These are phyloP conservation scores for Penicillium sp. DNA, from an alignment of 2,329 filamentous ascomycete species.

Conservation along the genomic window DNA sequence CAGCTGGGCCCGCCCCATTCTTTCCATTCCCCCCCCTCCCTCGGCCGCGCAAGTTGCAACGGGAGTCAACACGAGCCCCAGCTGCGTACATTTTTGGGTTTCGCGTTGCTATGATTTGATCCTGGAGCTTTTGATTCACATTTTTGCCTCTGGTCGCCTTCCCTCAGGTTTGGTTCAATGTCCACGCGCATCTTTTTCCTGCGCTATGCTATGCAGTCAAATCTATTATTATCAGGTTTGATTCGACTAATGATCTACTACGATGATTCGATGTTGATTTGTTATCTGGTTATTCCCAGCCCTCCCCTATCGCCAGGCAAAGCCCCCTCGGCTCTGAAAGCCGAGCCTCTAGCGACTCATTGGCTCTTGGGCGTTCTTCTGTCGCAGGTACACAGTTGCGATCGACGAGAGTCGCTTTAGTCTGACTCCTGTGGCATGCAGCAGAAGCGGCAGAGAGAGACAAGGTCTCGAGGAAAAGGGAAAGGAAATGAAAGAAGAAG, in stretches of 20 bases:
- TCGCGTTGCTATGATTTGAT: slow-evolving; percentile 5
- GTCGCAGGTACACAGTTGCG: slow-evolving; percentile 20
- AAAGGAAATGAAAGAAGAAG: not conserved
- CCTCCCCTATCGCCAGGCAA: not conserved
- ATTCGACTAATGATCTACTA: not conserved
- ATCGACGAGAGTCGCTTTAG: slow-evolving; percentile 20
- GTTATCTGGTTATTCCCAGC: not conserved
- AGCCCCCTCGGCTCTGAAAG: not conserved
- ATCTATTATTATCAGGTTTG: not conserved
- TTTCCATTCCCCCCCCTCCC: not conserved
- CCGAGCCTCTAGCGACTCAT: slow-evolving; percentile 3
- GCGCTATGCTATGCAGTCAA: slow-evolving; percentile 1
- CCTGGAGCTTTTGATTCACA: not conserved
- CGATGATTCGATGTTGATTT: slow-evolving; percentile 3
- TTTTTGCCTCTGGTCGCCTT: slow-evolving; percentile 10
- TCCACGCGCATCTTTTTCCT: not conserved
- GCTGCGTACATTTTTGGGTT: slow-evolving; percentile 6
- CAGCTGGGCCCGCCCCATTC: slow-evolving; percentile 14
- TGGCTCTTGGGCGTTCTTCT: not conserved
- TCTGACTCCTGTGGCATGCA: slow-evolving; percentile 14
- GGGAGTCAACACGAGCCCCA: slow-evolving; percentile 3
- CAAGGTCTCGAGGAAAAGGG: not conserved
- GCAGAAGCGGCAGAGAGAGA: slow-evolving; percentile 8
- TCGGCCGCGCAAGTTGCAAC: not conserved
- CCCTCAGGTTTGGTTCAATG: not conserved